Base-by-base conservation (phyloP, 2,329 filamentous ascomycete genomes). In the Fusarium multiceps region DNA sequence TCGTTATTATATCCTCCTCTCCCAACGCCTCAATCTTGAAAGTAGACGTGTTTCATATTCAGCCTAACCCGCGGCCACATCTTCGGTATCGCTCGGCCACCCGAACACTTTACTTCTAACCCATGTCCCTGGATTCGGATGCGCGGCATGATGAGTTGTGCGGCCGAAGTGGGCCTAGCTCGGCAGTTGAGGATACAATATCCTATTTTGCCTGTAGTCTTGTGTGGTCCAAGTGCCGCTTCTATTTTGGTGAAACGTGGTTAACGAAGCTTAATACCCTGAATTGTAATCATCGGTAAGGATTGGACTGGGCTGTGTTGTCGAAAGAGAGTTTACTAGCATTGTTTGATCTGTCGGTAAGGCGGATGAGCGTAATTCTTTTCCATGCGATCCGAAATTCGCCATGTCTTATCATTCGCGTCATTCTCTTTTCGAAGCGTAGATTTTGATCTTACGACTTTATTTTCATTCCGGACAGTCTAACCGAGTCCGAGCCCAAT, bases 161-260 rank as follows among this genome's bases (percentile, higher is more conserved):
- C 20, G 57, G 23, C 41, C 51, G 8, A 21, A 23, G 58, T 30
- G 60, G 28, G 42, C 30, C 60, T 48, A 23, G n/a, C 23, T 56
- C 60, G 60, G 60, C 60, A 63, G 48, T 63, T 63, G 21, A n/a
- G n/a, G 2, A n/a, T 27, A 23, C 14, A 12, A 18, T 14, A 5
- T 4, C 7, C 8, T 40, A 11, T 16, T n/a, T 41, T 4, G 32
- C 16, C 32, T 34, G 8, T 34, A 34, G 32, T 10, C 9, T 18
- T 34, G 32, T 18, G 32, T 34, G 14, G 46, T 6, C 30, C 18
- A 60, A 25, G n/a, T 7, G 16, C 23, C n/a, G 47, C 12, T 59
- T 30, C 34, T 61, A 50, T 50, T 51, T 37, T 43, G 23, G 34
- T 56, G 48, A 63, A 63, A 63, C 60, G 37, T 23, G 60, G 42